phyloP scores from a whole-genome alignment of 495 filamentous ascomycete species.

The Cryomyces antarcticus region DNA sequence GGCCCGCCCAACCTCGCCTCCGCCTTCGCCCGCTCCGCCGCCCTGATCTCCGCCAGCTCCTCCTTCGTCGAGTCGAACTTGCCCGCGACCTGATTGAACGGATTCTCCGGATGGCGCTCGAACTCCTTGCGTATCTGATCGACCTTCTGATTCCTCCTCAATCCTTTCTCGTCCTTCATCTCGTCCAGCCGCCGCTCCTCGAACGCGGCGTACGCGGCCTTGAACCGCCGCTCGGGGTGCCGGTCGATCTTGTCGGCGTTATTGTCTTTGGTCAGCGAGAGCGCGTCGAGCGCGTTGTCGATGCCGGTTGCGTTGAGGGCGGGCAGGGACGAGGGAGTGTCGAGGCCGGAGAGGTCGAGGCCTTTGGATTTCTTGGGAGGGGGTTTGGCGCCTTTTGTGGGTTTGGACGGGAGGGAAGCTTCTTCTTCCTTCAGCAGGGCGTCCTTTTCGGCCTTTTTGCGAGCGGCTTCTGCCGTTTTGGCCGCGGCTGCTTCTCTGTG shows the following conservation, averaged over 20 bases:
- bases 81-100: slow-evolving; percentile 65
- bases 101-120: slow-evolving; percentile 78
- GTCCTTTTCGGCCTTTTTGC: slow-evolving; percentile 76
- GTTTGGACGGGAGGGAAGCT: slow-evolving; percentile 32
- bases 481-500: slow-evolving; percentile 60
- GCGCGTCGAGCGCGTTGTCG: slow-evolving; percentile 75
- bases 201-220: slow-evolving; percentile 72
- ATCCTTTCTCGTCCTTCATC: slow-evolving; percentile 62
- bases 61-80: slow-evolving; percentile 57
- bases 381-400: slow-evolving; percentile 35
- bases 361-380: slow-evolving; percentile 49
- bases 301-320: slow-evolving; percentile 66
- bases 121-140: slow-evolving; percentile 75
- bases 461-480: slow-evolving; percentile 69
- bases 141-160: slow-evolving; percentile 61
- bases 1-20: slow-evolving; percentile 39
- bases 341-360: slow-evolving; percentile 42
- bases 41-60: slow-evolving; percentile 45
- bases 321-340: slow-evolving; percentile 16
- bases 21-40: slow-evolving; percentile 50
- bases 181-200: slow-evolving; percentile 71
- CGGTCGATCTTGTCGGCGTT: slow-evolving; percentile 48
- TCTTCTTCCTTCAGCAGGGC: slow-evolving; percentile 74
- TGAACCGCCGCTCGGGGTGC: slow-evolving; percentile 69
- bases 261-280: slow-evolving; percentile 36